Percentiles rank a stretch among this genome's conserved stretches.
These are phyloP conservation scores for Ascochyta fabae DNA, from an alignment of 2,329 filamentous ascomycete genomes.

Conservation along the genomic window DNA sequence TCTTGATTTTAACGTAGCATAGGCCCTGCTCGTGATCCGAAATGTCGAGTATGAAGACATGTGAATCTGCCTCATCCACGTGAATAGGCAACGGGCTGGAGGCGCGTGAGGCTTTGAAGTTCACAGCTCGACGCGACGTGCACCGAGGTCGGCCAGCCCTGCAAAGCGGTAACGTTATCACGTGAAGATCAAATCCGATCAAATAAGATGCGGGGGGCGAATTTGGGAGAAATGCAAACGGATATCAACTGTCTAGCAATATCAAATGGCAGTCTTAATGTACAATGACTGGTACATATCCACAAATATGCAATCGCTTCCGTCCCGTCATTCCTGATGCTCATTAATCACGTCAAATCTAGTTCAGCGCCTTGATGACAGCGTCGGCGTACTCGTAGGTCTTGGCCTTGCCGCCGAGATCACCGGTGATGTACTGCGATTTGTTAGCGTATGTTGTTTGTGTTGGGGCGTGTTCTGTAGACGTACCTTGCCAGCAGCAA, in stretches of 20 bases:
- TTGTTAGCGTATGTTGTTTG: slow-evolving; percentile 20
- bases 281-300: slow-evolving; percentile 49
- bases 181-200: slow-evolving; percentile 17
- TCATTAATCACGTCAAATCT: slow-evolving; percentile 38
- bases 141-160: slow-evolving; percentile 8
- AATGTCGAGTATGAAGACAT: not conserved
- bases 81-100: not conserved
- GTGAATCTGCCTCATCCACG: not conserved
- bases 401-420: slow-evolving; percentile 95
- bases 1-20: slow-evolving; percentile 4
- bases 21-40: not conserved
- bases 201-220: slow-evolving; percentile 25
- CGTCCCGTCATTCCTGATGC: slow-evolving; percentile 34
- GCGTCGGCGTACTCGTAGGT: slow-evolving; percentile 92
- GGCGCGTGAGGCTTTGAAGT: slow-evolving; percentile 1
- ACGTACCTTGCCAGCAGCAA: slow-evolving; percentile 88
- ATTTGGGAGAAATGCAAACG: slow-evolving; percentile 8
- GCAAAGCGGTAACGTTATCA: slow-evolving; percentile 6
- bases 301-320: slow-evolving; percentile 46
- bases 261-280: slow-evolving; percentile 41
- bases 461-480: not conserved
- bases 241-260: slow-evolving; percentile 28
- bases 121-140: slow-evolving; percentile 17
- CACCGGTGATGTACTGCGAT: slow-evolving; percentile 78
- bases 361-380: slow-evolving; percentile 74